These are phyloP conservation scores for Plenodomus tracheiphilus DNA, from an alignment of 2,329 filamentous ascomycete genomes.

Conservation along the genomic window DNA sequence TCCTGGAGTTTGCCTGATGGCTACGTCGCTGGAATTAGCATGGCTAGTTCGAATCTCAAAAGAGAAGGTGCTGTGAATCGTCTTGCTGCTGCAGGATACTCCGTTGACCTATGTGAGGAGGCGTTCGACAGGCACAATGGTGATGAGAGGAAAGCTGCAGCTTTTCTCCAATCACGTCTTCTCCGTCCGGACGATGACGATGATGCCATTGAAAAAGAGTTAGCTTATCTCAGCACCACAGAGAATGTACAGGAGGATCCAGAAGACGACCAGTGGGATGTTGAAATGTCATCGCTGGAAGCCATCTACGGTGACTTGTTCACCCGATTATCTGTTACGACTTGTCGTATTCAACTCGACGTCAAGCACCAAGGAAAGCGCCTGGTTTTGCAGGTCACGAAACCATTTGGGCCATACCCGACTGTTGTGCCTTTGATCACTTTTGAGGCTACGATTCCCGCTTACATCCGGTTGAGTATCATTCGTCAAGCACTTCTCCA, in stretches of 20 bases:
- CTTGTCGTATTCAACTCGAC: constrained; percentile 72
- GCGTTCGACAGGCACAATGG: constrained; percentile 70
- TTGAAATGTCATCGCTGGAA: constrained; percentile 81
- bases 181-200: constrained; percentile 47
- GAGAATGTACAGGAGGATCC: constrained; percentile 48
- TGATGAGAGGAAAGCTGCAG: constrained; percentile 77
- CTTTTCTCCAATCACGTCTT: constrained; percentile 74
- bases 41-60: constrained; percentile 80
- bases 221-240: constrained; percentile 30
- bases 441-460: constrained; percentile 71
- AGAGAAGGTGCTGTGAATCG: constrained; percentile 82
- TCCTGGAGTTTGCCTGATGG: constrained; percentile 88
- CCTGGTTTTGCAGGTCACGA: constrained; percentile 68
- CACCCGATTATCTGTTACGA: constrained; percentile 58
- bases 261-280: constrained; percentile 71
- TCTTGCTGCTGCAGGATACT: constrained; percentile 81
- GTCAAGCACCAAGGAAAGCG: constrained; percentile 49
- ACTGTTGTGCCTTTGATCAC: constrained; percentile 67
- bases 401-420: constrained; percentile 72
- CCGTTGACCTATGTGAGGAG: constrained; percentile 78
- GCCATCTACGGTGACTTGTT: constrained; percentile 77
- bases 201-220: constrained; percentile 33
- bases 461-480: constrained; percentile 90
- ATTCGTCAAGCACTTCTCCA: constrained; percentile 75
- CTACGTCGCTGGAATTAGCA: constrained; percentile 86